Percentiles rank a stretch among this genome's conserved stretches.
Evolutionary conservation across 2,329 filamentous ascomycete species (phyloP).

Genomic region (Neoscytalidium dimidiatum): DNA sequence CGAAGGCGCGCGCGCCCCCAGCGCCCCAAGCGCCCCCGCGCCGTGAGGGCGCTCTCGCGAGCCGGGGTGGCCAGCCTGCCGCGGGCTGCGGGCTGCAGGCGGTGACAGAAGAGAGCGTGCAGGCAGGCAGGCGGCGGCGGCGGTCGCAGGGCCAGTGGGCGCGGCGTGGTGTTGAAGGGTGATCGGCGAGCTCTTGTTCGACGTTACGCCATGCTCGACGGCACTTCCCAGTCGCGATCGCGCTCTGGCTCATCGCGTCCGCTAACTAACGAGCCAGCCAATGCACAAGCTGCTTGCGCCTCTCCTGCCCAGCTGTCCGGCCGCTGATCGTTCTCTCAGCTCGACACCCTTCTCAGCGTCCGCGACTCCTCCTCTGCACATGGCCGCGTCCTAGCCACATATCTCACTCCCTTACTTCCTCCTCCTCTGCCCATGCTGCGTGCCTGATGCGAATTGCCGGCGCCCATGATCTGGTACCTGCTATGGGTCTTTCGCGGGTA

Average conservation of each 20-base stretch:
- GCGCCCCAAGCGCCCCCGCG: too few relatives aligned
- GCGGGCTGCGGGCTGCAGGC: not conserved
- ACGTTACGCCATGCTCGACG: conserved; percentile 15
- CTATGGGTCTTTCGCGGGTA: conserved; percentile 77
- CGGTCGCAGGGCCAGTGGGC: not conserved
- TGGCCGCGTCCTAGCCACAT: conserved; percentile 12
- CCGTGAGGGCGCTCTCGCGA: too few relatives aligned
- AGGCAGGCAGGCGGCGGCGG: not conserved
- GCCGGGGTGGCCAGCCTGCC: not conserved
- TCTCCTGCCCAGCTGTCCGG: conserved; percentile 12
- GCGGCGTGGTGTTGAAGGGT: not conserved
- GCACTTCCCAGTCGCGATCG: conserved; percentile 15
- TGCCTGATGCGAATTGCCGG: conserved; percentile 18
- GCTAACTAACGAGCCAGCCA: conserved; percentile 7
- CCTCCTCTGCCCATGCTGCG: conserved; percentile 9
- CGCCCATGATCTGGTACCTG: conserved; percentile 72
- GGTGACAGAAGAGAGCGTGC: not conserved
- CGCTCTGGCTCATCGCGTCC: conserved; percentile 9
- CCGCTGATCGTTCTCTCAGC: conserved; percentile 11
- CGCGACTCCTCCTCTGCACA: conserved; percentile 4
- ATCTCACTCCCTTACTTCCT: conserved; percentile 17
- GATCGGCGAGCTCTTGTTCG: conserved; percentile 6
- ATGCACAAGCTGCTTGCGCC: conserved; percentile 12
- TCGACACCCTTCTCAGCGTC: not conserved
- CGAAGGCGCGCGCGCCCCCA: not conserved